These are phyloP conservation scores for Pythium brachiatum DNA, from an alignment of 352 stramenopile genomes.

Conservation along the genomic window DNA sequence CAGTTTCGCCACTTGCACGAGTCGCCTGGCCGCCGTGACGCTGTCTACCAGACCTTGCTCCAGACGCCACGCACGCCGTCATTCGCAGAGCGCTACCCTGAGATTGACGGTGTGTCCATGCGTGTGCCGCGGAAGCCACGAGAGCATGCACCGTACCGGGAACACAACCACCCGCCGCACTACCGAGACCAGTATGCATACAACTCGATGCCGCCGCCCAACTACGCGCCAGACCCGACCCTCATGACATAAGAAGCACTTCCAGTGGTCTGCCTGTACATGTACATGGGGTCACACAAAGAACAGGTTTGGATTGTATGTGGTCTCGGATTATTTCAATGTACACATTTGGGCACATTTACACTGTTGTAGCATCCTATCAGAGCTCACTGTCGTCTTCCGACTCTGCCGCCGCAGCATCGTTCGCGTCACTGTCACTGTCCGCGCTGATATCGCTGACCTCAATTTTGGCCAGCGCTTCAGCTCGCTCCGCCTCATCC, in stretches of 20 bases:
- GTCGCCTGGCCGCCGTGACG: constrained; percentile 65
- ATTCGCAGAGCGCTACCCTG: constrained; percentile 77
- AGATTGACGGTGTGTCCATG: constrained; percentile 85
- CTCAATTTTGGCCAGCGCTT: constrained; percentile 11
- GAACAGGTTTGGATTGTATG: too few species aligned
- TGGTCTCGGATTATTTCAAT: constrained; percentile 9
- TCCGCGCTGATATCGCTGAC: constrained; percentile 28
- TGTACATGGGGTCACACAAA: constrained; percentile 10
- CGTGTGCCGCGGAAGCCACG: constrained; percentile 56
- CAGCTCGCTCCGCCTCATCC: constrained; percentile 1
- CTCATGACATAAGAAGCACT: constrained; percentile 19
- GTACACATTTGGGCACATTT: background rate
- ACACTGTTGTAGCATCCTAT: too few species aligned
- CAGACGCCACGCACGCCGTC: constrained; percentile 83
- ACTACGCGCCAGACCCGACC: constrained; percentile 14
- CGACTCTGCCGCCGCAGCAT: constrained; percentile 29
- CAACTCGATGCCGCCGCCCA: constrained; percentile 9
- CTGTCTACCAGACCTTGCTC: constrained; percentile 76
- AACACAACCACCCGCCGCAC: background rate
- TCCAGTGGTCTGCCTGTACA: background rate
- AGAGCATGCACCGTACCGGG: constrained; percentile 10
- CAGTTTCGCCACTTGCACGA: constrained; percentile 82
- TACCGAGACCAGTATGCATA: constrained; percentile 4
- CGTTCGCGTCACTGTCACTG: constrained; percentile 26
- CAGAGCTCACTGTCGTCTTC: constrained; percentile 70